These are phyloP conservation scores for Metschnikowia similis DNA, from an alignment of 805 yeast species.

Conservation along the genomic window DNA sequence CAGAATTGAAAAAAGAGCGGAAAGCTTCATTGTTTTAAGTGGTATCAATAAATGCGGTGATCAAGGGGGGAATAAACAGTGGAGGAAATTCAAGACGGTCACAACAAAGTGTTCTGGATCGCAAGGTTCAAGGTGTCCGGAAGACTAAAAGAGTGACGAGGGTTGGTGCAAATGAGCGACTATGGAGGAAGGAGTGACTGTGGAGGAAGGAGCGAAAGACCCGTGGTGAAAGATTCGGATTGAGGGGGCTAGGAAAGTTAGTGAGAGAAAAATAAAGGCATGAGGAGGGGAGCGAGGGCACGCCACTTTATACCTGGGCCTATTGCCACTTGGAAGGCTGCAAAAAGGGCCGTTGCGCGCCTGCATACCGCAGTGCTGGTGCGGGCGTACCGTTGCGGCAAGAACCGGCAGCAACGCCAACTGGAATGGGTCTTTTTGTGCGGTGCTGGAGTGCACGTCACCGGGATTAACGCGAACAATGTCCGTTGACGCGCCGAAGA, in stretches of 20 bases:
- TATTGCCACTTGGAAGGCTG: not conserved
- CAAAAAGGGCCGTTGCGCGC: slow-evolving; percentile 3
- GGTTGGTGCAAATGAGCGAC: slow-evolving; percentile 16
- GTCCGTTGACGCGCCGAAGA: not conserved
- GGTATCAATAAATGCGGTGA: too few species aligned
- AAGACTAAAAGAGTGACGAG: slow-evolving; percentile 7
- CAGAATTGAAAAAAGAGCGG: slow-evolving; percentile 10
- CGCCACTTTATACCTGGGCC: not conserved
- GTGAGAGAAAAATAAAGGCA: not conserved
- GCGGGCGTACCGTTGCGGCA: not conserved
- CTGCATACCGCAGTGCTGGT: slow-evolving; percentile 1
- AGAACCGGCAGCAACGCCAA: not conserved
- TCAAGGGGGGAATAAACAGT: not conserved
- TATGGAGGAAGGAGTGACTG: slow-evolving; percentile 1
- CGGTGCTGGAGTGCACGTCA: too few species aligned
- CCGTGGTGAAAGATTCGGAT: not conserved
- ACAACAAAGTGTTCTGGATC: not conserved
- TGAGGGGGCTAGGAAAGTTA: not conserved
- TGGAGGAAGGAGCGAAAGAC: not conserved
- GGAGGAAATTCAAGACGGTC: not conserved
- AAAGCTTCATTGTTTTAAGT: slow-evolving; percentile 8
- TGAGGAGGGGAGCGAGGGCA: not conserved
- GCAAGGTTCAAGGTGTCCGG: not conserved
- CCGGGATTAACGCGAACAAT: not conserved
- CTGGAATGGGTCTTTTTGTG: not conserved